Percentiles rank a stretch among this genome's conserved stretches.
These are phyloP conservation scores for Cladophialophora chaetospira DNA, from an alignment of 2,329 filamentous ascomycete genomes.

Conservation along the genomic window DNA sequence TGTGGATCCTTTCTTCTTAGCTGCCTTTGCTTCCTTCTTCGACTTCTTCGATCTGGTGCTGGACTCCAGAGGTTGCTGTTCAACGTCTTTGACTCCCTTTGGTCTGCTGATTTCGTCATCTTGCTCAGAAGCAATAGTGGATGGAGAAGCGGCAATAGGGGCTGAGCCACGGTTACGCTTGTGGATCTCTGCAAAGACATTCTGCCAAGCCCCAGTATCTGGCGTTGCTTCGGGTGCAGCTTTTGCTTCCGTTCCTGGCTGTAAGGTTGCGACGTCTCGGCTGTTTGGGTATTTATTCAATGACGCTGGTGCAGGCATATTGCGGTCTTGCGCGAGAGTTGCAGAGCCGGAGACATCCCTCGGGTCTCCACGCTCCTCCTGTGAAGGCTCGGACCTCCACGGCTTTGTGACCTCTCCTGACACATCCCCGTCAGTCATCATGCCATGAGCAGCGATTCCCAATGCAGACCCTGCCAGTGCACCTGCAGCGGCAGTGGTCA, in stretches of 20 bases:
- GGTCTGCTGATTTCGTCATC: neutral
- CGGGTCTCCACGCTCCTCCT: neutral
- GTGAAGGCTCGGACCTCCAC: neutral
- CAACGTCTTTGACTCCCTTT: neutral
- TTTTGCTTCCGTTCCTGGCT: neutral
- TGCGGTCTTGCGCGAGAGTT: neutral
- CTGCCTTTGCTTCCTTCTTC: constrained; percentile 22
- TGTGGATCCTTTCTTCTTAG: constrained; percentile 5
- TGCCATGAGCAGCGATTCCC: constrained; percentile 6
- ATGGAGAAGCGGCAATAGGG: neutral
- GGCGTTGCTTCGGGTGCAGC: neutral
- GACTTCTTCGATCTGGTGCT: constrained; percentile 14
- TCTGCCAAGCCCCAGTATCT: neutral
- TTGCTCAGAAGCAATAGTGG: neutral
- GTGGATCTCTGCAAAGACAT: constrained; percentile 6
- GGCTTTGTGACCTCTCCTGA: neutral
- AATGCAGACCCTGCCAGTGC: constrained; percentile 13
- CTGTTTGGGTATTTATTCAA: neutral
- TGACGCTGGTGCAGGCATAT: neutral
- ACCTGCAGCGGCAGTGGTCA: constrained; percentile 20
- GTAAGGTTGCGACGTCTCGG: no score
- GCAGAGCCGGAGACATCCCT: neutral
- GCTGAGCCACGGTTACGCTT: neutral
- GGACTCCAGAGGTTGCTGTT: neutral
- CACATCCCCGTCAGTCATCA: neutral